phyloP scores from a whole-genome alignment of 2,329 filamentous ascomycete genomes.

The Colletotrichum somersetense region DNA sequence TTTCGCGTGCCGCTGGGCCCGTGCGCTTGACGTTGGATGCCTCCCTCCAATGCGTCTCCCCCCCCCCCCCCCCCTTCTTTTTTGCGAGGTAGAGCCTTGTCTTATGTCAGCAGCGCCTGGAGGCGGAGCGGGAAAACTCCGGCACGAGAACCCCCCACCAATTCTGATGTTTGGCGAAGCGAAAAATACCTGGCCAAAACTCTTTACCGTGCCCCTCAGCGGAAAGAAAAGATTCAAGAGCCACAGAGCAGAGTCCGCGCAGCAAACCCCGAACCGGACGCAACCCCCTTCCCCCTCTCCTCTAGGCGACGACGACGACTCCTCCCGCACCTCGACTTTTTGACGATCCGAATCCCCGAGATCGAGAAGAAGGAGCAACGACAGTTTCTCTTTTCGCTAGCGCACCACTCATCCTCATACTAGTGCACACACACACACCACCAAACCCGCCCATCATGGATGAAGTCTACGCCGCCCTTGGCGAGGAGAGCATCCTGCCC shows the following conservation, averaged over 20 bases:
- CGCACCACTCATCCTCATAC: neutral
- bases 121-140: slow-evolving; percentile 38
- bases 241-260: slow-evolving; percentile 34
- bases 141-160: slow-evolving; percentile 43
- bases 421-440: slow-evolving; percentile 12
- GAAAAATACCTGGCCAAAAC: slow-evolving; percentile 43
- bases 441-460: slow-evolving; percentile 41
- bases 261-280: slow-evolving; percentile 26
- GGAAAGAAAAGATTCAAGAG: slow-evolving; percentile 32
- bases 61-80: no score
- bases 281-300: slow-evolving; percentile 9
- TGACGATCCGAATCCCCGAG: slow-evolving; percentile 46
- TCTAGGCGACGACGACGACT: slow-evolving; percentile 23
- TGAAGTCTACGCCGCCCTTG: slow-evolving; percentile 43
- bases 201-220: slow-evolving; percentile 42
- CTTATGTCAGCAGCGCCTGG: neutral
- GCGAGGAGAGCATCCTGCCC: slow-evolving; percentile 74
- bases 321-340: slow-evolving; percentile 16
- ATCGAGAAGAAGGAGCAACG: neutral
- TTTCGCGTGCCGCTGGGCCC: neutral
- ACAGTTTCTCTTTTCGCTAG: neutral
- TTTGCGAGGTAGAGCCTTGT: neutral
- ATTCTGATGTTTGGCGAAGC: slow-evolving; percentile 41
- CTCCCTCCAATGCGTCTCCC: no score
- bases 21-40: neutral